Evolutionary conservation across 768 basidiomycete genomes (phyloP).

Genomic region (Trichaptum fuscoviolaceum): DNA sequence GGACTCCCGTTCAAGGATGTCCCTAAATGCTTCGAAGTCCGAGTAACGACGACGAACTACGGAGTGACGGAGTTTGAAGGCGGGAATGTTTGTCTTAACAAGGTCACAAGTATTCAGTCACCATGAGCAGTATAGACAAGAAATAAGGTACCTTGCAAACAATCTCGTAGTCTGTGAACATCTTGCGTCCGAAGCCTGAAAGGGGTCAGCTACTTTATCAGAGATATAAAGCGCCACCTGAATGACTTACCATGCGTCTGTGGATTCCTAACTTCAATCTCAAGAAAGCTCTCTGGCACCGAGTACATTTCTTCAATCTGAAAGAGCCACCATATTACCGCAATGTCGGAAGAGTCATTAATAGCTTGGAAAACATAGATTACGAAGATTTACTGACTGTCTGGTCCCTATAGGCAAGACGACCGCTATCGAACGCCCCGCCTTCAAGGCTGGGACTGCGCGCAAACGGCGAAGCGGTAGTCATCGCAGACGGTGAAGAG

Average conservation of each 20-base stretch:
- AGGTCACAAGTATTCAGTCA: background rate
- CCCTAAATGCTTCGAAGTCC: constrained; percentile 95
- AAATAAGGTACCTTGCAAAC: constrained; percentile 76
- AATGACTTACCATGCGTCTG: constrained; percentile 81
- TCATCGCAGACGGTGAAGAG: constrained; percentile 19
- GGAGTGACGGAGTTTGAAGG: constrained; percentile 95
- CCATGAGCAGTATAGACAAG: constrained; percentile 3
- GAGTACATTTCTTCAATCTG: constrained; percentile 99
- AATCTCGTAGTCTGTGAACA: constrained; percentile 99
- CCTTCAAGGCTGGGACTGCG: constrained; percentile 21
- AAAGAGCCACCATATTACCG: constrained; percentile 22
- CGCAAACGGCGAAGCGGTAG: constrained; percentile 38
- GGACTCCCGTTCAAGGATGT: constrained; percentile 94
- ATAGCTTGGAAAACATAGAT: constrained; percentile 15
- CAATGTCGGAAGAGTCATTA: constrained; percentile 14
- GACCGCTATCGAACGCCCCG: constrained; percentile 31
- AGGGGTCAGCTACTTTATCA: background rate
- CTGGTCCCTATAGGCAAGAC: constrained; percentile 32
- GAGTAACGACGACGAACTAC: constrained; percentile 85
- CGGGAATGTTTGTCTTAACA: constrained; percentile 92
- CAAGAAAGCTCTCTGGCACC: constrained; percentile 92
- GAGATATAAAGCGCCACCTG: background rate
- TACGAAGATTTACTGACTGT: constrained; percentile 24
- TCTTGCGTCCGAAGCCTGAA: constrained; percentile 91
- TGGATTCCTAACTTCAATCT: constrained; percentile 96